Base-by-base conservation (phyloP, 371 early-diverging fungal genomes). In the Saksenaea oblongispora region DNA sequence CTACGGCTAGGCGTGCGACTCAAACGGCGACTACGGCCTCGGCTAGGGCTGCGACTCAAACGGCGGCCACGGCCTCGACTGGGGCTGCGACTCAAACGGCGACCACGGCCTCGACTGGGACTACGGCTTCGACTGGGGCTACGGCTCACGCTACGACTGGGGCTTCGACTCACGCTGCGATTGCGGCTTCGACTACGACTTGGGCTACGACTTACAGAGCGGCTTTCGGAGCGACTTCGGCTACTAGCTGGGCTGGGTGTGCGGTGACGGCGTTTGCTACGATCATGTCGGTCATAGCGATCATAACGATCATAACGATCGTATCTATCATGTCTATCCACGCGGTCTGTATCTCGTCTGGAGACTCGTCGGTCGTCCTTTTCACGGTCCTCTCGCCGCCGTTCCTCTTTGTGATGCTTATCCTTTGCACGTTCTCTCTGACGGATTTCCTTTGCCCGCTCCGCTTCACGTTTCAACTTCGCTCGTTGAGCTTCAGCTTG, bases 381-480 rank as follows among this genome's bases (percentile, higher is more conserved):
- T 53, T 74, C 72, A 31, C 64, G 69, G n/a, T 51, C 54, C 27
- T 63, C 65, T 15, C 44, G 22, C 18, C 44, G 44, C 8, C 24
- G 28, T 64, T 56, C 51, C 56, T 62, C 36, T 68, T 24, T 27
- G n/a, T 44, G 22, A 15, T 18, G 44, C 44, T 44, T 44, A 15
- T 27, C 58, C 54, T 31, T 42, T 35, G 37, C 31, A 15, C 56
- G 56, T 44, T 24, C 36, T 14, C 42, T 55, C 10, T 57, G 18
- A 17, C 35, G 9, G 26, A 58, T 28, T 36, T 18, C 35, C 24
- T 65, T 18, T 54, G 68, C 36, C 34, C 64, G 41, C 39, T 69
- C 56, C 34, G 51, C 54, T 55, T 73, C 59, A 17, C 73, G 62
- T 67, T 78, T n/a, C n/a, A n/a, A n/a, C n/a, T n/a, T n/a, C n/a